Evolutionary conservation across 78 protist genomes (phyloP).

Genomic region (Dictyostelium purpureum): DNA sequence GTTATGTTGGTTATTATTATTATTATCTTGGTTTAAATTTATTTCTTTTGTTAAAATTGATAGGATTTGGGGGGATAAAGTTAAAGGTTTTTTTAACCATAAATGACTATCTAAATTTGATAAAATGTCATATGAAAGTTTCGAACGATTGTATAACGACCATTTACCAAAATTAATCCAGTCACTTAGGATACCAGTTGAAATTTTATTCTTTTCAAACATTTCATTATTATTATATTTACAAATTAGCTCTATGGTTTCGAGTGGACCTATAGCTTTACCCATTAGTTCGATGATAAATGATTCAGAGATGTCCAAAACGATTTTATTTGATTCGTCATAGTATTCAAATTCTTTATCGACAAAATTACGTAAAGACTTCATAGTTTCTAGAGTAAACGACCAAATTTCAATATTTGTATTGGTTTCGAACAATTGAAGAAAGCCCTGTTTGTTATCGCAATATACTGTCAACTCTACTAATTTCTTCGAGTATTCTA

Average conservation of each 20-base stretch:
- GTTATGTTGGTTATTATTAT: too few relatives aligned
- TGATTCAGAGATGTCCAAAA: slow-evolving; percentile 5
- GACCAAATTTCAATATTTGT: slow-evolving; percentile 22
- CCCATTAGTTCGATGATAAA: slow-evolving; percentile 24
- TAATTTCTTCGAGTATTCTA: slow-evolving; percentile 2
- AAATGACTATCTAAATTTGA: slow-evolving; percentile 36
- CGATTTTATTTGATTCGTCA: not conserved
- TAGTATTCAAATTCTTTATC: not conserved
- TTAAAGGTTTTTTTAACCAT: slow-evolving; percentile 70
- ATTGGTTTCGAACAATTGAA: slow-evolving; percentile 9
- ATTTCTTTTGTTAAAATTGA: slow-evolving; percentile 9
- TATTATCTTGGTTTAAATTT: not conserved
- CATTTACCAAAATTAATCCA: slow-evolving; percentile 65
- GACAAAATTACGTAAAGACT: not conserved
- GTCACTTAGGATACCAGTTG: not conserved
- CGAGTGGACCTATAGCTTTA: slow-evolving; percentile 54
- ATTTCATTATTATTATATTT: not conserved
- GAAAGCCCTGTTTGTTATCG: slow-evolving; percentile 7
- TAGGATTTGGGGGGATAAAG: slow-evolving; percentile 56
- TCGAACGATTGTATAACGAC: slow-evolving; percentile 35
- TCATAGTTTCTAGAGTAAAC: not conserved
- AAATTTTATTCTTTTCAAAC: slow-evolving; percentile 22
- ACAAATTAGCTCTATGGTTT: slow-evolving; percentile 37
- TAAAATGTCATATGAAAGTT: slow-evolving; percentile 43
- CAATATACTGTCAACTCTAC: slow-evolving; percentile 3